A percentile compares a stretch with the other conserved stretches of the same genome.
These are phyloP conservation scores for Aeminium ludgeri DNA, from an alignment of 495 filamentous ascomycete genomes.

Conservation along the genomic window DNA sequence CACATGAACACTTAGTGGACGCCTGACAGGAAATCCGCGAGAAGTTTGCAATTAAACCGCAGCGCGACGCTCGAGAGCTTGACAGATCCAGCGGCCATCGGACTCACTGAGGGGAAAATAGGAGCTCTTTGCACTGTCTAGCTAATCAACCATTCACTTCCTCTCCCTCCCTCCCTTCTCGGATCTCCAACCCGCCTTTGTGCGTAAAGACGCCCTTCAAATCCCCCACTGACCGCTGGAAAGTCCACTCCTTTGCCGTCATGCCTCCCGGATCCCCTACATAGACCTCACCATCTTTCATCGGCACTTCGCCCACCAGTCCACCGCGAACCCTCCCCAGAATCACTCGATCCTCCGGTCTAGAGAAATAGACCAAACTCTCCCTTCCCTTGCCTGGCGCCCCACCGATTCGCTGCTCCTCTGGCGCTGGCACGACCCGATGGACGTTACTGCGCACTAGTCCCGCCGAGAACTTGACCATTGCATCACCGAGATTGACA, in stretches of 20 bases:
- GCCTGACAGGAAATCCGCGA: no score
- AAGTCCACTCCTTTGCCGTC: slow-evolving; percentile 15
- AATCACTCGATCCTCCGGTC: slow-evolving; percentile 40
- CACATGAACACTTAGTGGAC: no score
- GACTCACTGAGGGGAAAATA: no score
- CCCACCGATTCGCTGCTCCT: slow-evolving; percentile 24
- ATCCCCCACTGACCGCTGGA: slow-evolving; percentile 6
- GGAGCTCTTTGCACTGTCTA: no score
- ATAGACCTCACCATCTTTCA: neutral
- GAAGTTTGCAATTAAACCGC: no score
- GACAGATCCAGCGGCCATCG: no score
- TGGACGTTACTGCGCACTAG: slow-evolving; percentile 45
- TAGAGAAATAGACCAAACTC: slow-evolving; percentile 45
- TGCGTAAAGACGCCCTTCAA: slow-evolving; percentile 13
- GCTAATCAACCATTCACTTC: neutral
- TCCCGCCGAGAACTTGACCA: slow-evolving; percentile 46
- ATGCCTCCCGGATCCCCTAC: neutral
- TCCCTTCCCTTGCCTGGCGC: slow-evolving; percentile 31
- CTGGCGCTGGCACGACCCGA: slow-evolving; percentile 42
- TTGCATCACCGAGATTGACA: slow-evolving; percentile 49
- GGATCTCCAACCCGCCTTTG: slow-evolving; percentile 7
- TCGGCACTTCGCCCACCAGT: slow-evolving; percentile 21
- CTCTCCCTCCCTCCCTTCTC: neutral
- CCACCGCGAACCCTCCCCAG: slow-evolving; percentile 32
- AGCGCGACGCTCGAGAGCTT: no score